A percentile compares a stretch with the other conserved stretches of the same genome.
Evolutionary conservation across 2,329 filamentous ascomycete species (phyloP).

Genomic region (Colletotrichum brevisporum): DNA sequence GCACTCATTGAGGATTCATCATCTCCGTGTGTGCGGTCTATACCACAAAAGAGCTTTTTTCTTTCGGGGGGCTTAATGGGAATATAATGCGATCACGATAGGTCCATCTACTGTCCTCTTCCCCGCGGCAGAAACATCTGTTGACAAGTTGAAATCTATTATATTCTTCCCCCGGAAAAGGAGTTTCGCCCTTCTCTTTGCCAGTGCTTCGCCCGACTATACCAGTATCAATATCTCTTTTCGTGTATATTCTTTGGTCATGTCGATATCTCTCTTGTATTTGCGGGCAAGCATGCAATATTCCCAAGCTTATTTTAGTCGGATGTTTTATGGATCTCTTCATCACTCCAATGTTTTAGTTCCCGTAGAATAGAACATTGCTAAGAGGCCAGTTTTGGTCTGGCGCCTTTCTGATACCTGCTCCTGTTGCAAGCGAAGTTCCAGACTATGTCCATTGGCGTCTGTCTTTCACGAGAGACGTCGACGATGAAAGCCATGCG

Average conservation of each 20-base stretch:
- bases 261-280: background rate
- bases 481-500: too few species aligned
- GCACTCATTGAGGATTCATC: conserved; percentile 49
- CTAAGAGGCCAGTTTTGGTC: conserved; percentile 58
- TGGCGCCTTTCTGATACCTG: conserved; percentile 39
- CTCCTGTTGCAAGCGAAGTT: background rate
- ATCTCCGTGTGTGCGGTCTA: conserved; percentile 39
- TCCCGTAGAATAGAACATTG: conserved; percentile 49
- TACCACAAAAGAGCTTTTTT: conserved; percentile 29
- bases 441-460: background rate
- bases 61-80: conserved; percentile 26
- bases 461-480: too few species aligned
- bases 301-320: background rate
- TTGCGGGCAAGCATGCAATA: background rate
- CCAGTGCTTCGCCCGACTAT: background rate
- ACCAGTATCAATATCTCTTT: background rate
- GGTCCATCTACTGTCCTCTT: conserved; percentile 29
- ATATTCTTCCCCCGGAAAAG: conserved; percentile 49
- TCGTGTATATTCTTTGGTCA: background rate
- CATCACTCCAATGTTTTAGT: conserved; percentile 43
- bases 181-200: background rate
- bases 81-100: conserved; percentile 44
- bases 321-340: conserved; percentile 53
- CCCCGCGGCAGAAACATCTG: conserved; percentile 20
- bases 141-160: conserved; percentile 28